These are phyloP conservation scores for Yamadazyma blattariae DNA, from an alignment of 1,139 yeast species.

Conservation along the genomic window DNA sequence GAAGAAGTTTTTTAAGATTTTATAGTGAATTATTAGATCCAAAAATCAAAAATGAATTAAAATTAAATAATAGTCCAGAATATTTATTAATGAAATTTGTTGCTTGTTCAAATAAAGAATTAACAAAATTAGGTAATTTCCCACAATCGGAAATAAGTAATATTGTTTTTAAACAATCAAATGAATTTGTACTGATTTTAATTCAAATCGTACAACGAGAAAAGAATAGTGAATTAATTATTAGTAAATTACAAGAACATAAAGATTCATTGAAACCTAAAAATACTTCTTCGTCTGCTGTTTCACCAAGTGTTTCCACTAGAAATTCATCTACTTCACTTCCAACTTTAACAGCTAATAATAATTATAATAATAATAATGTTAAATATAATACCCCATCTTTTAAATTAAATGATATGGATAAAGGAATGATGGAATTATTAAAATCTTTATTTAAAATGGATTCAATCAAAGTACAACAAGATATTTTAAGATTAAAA, in stretches of 20 bases:
- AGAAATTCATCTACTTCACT: neutral
- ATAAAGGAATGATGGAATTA: constrained; percentile 33
- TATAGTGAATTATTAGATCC: constrained; percentile 64
- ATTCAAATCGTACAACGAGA: constrained; percentile 46
- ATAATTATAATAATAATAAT: constrained; percentile 9
- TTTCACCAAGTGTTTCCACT: neutral
- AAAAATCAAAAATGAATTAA: constrained; percentile 32
- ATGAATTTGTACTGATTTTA: constrained; percentile 54
- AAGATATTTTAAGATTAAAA: constrained; percentile 44
- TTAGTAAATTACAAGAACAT: constrained; percentile 42
- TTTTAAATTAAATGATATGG: constrained; percentile 49
- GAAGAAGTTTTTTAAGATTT: constrained; percentile 52
- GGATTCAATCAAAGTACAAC: constrained; percentile 43
- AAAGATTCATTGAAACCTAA: constrained; percentile 37
- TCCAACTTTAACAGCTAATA: constrained; percentile 7
- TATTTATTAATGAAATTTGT: constrained; percentile 66
- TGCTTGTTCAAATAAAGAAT: constrained; percentile 61
- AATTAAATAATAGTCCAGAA: constrained; percentile 51
- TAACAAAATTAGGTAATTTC: constrained; percentile 47
- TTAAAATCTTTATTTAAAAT: constrained; percentile 40
- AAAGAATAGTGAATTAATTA: constrained; percentile 39
- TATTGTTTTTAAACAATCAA: constrained; percentile 54
- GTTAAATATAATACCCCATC: constrained; percentile 41
- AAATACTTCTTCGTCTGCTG: constrained; percentile 7
- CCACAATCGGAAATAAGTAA: constrained; percentile 41